Evolutionary conservation across 768 basidiomycete genomes (phyloP), one percentile per base, ranked within the genome.

Genomic region (Gelatoporia subvermispora): DNA sequence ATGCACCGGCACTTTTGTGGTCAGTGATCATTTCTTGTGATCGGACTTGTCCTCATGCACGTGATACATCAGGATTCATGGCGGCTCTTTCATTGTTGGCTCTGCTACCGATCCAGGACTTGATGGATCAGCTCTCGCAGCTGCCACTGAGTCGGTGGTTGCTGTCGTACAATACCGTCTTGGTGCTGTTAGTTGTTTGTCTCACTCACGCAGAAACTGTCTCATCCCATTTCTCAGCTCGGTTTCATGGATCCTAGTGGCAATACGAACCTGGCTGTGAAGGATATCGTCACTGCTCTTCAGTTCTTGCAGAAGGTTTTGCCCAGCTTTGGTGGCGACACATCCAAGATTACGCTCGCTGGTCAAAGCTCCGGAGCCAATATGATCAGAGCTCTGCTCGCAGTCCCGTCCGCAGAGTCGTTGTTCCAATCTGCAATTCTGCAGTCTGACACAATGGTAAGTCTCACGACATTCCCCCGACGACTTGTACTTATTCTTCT

Each of bases 401-500:
- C 83, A 11, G 72, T 72, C 2, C 87, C 91, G 2, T 79, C 82
- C 2, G 90, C 84, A 0, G 73, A 78, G 18, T 72, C 77, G 1
- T 70, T 92, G 43, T 94, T 94, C 73, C 71, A 76, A 49, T 84
- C 78, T 44, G 88, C 83, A 0, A 90, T 92, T 49, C 61, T 93
- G 17, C 90, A 94, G 46, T 92, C 89, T 0, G 93, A 93, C 59
- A 87, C 92, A 2, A 88, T 93, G 80, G 88, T 85, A 57, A 49
- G 75, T 59, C 18, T 42, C 5, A 15, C 2, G 21, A 10, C 10
- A n/a, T 36, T 1, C 13, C 17, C 9, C 21, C 21, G 10, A 23
- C 20, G 18, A 8, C 28, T 18, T 21, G 20, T 20, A 20, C 21
- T 11, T 36, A 25, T 0, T 35, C 17, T 31, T 15, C 41, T 17